Conservation (phyloP, 140 eudicot species). For the Stevia rebaudiana region DNA sequence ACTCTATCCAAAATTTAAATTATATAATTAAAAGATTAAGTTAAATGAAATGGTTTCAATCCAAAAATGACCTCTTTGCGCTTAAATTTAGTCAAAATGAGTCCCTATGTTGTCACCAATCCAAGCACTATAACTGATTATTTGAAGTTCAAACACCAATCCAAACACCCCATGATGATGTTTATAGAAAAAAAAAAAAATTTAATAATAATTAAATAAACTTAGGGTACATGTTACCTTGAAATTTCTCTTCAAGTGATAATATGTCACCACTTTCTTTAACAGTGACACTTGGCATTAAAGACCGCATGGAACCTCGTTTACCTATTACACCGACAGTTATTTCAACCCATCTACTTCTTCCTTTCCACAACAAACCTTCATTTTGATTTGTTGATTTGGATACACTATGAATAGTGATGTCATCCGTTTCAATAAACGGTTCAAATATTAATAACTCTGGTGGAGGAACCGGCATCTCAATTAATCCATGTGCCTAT, state of each 20-base stretch:
- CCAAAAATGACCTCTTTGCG: background rate
- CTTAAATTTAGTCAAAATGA: background rate
- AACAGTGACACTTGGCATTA: conserved; percentile 87
- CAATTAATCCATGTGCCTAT: conserved; percentile 82
- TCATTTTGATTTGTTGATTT: conserved; percentile 37
- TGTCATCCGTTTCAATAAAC: conserved; percentile 84
- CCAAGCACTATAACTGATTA: background rate
- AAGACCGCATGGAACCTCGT: conserved; percentile 67
- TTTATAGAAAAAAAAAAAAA: background rate
- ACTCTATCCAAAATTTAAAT: conserved; percentile 7
- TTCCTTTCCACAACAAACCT: conserved; percentile 68
- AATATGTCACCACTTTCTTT: conserved; percentile 84
- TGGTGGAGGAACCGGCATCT: conserved; percentile 96
- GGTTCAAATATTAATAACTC: conserved; percentile 82
- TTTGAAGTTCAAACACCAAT: background rate
- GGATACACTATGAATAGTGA: conserved; percentile 42
- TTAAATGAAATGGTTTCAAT: background rate
- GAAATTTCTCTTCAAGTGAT: conserved; percentile 92
- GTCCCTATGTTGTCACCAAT: background rate
- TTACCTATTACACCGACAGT: conserved; percentile 92
- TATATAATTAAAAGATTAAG: background rate
- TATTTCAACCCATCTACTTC: conserved; percentile 89
- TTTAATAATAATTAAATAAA: no score
- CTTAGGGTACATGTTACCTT: conserved; percentile 40
- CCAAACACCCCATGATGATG: background rate